A percentile compares a stretch with the other conserved stretches of the same genome.
These are phyloP conservation scores for Cornus kousa DNA, from an alignment of 148 eudicot genomes.

Conservation along the genomic window DNA sequence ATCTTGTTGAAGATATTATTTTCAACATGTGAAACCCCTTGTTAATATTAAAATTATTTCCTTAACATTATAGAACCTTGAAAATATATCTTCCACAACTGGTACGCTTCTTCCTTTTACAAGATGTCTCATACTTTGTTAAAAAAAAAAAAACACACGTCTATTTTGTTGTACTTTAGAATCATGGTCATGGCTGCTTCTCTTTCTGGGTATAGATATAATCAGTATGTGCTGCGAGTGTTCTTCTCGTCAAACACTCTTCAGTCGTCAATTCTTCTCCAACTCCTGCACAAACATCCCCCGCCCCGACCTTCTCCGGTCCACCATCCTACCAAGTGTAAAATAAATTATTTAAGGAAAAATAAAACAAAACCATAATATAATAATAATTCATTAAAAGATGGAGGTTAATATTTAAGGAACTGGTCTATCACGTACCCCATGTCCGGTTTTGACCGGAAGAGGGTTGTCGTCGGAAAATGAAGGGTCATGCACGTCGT, in stretches of 20 bases:
- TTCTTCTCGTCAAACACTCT: conserved; percentile 8
- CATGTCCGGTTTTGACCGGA: conserved; percentile 12
- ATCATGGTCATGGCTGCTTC: neutral
- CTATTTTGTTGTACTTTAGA: too few relatives aligned
- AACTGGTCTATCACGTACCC: neutral
- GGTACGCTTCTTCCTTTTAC: too few relatives aligned
- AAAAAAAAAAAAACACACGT: too few relatives aligned
- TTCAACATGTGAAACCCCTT: too few relatives aligned
- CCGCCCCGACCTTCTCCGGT: neutral
- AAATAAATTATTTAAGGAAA: neutral
- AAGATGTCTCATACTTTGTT: too few relatives aligned
- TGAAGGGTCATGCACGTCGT: conserved; percentile 13
- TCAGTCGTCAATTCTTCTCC: conserved; percentile 15
- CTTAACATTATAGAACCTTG: too few relatives aligned
- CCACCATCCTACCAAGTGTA: neutral
- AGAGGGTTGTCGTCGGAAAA: conserved; percentile 9
- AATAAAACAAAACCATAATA: neutral
- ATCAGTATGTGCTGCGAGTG: conserved; percentile 20
- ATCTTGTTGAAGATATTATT: too few relatives aligned
- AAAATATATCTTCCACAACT: too few relatives aligned
- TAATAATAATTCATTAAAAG: neutral
- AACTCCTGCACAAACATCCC: conserved; percentile 5
- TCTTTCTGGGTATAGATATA: conserved; percentile 29
- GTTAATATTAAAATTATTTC: too few relatives aligned
- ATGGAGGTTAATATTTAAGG: too few relatives aligned